These are phyloP conservation scores for Debaryomyces castellii DNA, from an alignment of 805 yeast species.

Conservation along the genomic window DNA sequence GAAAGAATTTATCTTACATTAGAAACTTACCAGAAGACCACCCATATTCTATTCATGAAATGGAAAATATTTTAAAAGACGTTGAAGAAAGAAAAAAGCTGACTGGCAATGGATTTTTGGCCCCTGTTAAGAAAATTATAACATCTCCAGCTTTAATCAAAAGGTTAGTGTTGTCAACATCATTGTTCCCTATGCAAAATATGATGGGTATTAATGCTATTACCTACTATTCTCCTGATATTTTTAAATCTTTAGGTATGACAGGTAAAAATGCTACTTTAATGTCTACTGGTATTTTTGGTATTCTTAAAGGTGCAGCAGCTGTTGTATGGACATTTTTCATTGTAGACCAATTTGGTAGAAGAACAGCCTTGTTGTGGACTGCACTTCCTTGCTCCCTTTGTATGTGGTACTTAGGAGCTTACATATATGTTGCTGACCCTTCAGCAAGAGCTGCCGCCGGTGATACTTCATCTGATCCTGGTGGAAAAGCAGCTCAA, in stretches of 20 bases:
- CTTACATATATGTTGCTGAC: constrained; percentile 41
- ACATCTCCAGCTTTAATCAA: constrained; percentile 26
- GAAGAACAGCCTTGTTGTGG: constrained; percentile 40
- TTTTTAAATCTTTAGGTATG: constrained; percentile 51
- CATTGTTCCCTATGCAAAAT: constrained; percentile 44
- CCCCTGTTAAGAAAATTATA: constrained; percentile 37
- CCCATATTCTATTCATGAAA: constrained; percentile 40
- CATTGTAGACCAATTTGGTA: constrained; percentile 47
- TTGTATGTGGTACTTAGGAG: constrained; percentile 50
- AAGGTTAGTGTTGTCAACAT: constrained; percentile 37
- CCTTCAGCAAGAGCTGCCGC: constrained; percentile 19
- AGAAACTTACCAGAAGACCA: constrained; percentile 37
- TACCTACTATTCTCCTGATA: constrained; percentile 52
- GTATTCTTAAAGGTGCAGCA: constrained; percentile 45
- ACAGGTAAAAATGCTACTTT: constrained; percentile 44
- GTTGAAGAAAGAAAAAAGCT: constrained; percentile 23
- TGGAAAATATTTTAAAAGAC: constrained; percentile 23
- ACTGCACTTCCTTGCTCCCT: constrained; percentile 40
- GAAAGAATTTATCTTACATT: constrained; percentile 10
- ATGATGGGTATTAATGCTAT: constrained; percentile 51
- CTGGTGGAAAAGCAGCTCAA: constrained; percentile 44
- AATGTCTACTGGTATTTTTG: constrained; percentile 54
- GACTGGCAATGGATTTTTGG: constrained; percentile 38
- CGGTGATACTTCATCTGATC: constrained; percentile 20
- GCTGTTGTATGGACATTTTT: constrained; percentile 45